Conservation (phyloP, 1,139 yeast species). For the Candida sanyaensis region DNA sequence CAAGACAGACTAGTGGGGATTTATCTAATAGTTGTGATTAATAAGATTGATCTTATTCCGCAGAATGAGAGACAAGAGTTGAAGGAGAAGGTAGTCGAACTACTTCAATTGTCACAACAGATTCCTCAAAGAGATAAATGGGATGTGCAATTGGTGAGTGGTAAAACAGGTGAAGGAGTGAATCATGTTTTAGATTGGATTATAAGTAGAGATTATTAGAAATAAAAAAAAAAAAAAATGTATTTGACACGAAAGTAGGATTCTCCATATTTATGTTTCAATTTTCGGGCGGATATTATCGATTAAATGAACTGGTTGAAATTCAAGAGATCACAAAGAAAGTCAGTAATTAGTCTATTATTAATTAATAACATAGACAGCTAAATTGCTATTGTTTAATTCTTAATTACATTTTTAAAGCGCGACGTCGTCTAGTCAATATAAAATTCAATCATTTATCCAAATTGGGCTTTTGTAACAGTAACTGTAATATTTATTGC, state of each 20-base stretch:
- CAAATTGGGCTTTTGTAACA: background rate
- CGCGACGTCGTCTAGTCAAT: background rate
- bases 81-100: conserved; percentile 18
- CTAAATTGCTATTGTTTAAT: too few relatives aligned
- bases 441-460: background rate
- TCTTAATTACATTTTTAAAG: background rate
- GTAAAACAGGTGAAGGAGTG: conserved; percentile 55
- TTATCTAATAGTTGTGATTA: conserved; percentile 53
- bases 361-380: too few relatives aligned
- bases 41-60: conserved; percentile 56
- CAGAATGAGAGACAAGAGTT: conserved; percentile 17
- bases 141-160: conserved; percentile 52
- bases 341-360: too few relatives aligned
- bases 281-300: background rate
- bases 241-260: background rate
- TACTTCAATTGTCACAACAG: conserved; percentile 26
- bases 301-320: background rate
- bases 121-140: conserved; percentile 32
- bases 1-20: conserved; percentile 76
- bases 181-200: conserved; percentile 53
- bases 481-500: too few relatives aligned
- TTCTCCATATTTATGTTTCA: background rate
- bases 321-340: background rate
- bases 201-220: conserved; percentile 21
- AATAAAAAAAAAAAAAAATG: too few relatives aligned